Evolutionary conservation across 441 rosid species (phyloP), one percentile per base, ranked within the genome.

Genomic region (Pelargonium australe): DNA sequence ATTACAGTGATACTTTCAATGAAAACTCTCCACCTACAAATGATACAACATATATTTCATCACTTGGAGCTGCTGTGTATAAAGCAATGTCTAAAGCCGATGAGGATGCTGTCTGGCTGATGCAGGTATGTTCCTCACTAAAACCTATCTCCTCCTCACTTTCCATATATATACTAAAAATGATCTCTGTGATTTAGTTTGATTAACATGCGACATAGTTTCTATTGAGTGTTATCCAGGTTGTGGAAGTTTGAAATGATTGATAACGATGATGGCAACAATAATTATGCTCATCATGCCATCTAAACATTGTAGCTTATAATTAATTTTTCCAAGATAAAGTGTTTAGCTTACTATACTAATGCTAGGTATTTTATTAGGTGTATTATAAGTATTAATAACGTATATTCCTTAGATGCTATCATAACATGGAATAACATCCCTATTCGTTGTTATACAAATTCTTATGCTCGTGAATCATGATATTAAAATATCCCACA

Each of bases 11-110:
- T 75, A 89, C 98, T 69, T 95, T 95, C 83, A 95, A 95, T 83
- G 98, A 95, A 75, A 95, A 95, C 77, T 76, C 83, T 63, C 99
- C 97, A 31, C 99, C 98, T 63, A 90, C 99, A 63, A 84, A 80
- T 80, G 93, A 95, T 72, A 72, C 96, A 68, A 70, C 76, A 63
- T 95, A 85, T 73, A 95, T 95, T 76, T 86, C 92, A 64, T 84
- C 84, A 40, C 95, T 92, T 20, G 98, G 99, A 80, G 85, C 87
- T 71, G 96, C 96, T 60, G 95, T 95, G 51, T 92, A 87, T 77
- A 86, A 86, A 83, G 99, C 99, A 68, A 92, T 95, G 99, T 87
- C 92, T 7, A 80, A 77, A 80, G 99, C 89, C 63, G 90, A 95
- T 79, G 80, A 87, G 70, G 82, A 90, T 80, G 95, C 99, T 74